Percentiles rank a stretch among this genome's conserved stretches.
Evolutionary conservation across 345 rosid genomes (phyloP).

Genomic region (Citrus cavaleriei): DNA sequence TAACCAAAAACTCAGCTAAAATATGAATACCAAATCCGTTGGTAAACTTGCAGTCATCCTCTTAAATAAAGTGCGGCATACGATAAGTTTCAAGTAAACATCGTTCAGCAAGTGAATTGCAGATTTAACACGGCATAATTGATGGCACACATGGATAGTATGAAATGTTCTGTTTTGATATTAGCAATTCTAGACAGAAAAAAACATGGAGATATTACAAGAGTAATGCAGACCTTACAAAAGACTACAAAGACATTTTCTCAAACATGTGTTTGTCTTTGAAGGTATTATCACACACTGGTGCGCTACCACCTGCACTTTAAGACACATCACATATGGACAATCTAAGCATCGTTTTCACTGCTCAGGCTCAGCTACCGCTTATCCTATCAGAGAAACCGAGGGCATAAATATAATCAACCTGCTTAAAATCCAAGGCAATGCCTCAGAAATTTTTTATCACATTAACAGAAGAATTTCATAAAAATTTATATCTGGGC

Average conservation of each 20-base stretch:
- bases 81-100: no score
- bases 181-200: neutral
- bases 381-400: neutral
- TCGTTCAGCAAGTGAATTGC: neutral
- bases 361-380: no score
- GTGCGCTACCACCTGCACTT: no score
- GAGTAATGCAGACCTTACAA: neutral
- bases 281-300: no score
- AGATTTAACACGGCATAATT: neutral
- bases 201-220: neutral
- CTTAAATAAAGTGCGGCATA: neutral
- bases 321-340: no score
- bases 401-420: neutral
- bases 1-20: no score
- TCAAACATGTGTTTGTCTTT: neutral
- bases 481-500: neutral
- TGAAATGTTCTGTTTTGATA: no score
- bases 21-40: no score
- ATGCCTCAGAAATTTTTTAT: neutral
- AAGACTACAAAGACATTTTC: neutral
- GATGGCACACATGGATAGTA: neutral
- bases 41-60: neutral
- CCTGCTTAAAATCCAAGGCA: neutral
- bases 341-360: no score
- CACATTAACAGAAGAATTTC: neutral